Conservation (phyloP, 2,329 filamentous ascomycete genomes). For the Grosmannia huntii region DNA sequence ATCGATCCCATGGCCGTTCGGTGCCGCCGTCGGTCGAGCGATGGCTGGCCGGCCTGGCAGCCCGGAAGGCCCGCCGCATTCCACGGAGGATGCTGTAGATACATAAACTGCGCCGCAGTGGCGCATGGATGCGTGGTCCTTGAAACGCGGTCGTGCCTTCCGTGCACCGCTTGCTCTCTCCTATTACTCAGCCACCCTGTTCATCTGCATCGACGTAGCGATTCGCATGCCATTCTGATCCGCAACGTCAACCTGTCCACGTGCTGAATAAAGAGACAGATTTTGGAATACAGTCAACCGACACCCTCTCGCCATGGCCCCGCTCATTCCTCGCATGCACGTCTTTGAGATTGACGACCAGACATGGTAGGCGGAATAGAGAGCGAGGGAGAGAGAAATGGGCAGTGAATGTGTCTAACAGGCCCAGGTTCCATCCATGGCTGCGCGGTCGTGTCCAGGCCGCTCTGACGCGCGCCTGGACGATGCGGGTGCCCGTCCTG, state of each 20-base stretch:
- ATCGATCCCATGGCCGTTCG: not conserved
- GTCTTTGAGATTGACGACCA: constrained; percentile 58
- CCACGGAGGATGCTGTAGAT: too few relatives aligned
- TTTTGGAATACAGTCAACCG: not conserved
- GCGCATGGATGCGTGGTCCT: too few relatives aligned
- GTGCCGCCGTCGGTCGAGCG: not conserved
- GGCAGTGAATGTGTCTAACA: not conserved
- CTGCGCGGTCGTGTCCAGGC: constrained; percentile 53
- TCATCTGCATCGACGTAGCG: not conserved
- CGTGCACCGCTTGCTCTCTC: too few relatives aligned
- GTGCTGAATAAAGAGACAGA: not conserved
- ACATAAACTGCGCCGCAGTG: too few relatives aligned
- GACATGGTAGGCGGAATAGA: constrained; percentile 45
- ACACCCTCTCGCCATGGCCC: constrained; percentile 8
- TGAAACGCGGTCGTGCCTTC: not conserved
- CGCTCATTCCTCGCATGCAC: constrained; percentile 38
- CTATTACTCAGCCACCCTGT: not conserved
- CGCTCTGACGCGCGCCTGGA: constrained; percentile 52
- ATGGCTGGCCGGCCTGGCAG: not conserved
- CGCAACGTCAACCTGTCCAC: not conserved
- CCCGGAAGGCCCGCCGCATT: not conserved
- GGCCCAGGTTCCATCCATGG: constrained; percentile 48
- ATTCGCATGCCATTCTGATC: not conserved
- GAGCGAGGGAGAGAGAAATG: not conserved
- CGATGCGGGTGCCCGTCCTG: constrained; percentile 41